Evolutionary conservation across 2,329 filamentous ascomycete species (phyloP), one percentile per base, ranked within the genome.

Genomic region (Fusarium fracticaudum): DNA sequence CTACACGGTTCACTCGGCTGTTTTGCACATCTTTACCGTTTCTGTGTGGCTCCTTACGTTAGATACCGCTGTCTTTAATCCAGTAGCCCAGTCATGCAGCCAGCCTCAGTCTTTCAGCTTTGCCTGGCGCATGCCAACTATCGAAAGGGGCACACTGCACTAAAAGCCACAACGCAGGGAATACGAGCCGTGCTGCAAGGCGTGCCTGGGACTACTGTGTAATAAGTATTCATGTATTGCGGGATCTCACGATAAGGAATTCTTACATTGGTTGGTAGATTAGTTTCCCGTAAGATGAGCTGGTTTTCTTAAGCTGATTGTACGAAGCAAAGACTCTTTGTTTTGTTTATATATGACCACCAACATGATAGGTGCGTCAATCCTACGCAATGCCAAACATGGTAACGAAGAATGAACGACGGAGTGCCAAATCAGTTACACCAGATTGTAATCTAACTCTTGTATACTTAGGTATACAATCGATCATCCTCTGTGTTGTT

Each of bases 91-190:
- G 45, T 53, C 59, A 31, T 43, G 31, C 51, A 70, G 67, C 66
- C 66, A 66, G 67, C 67, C 67, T 70, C 53, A 50, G 15, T 44
- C 31, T 54, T 60, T 70, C 67, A 70, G 67, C 67, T 70, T 29
- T 51, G 37, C 9, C 41, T 44, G 13, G n/a, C 43, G 35, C 66
- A 71, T 54, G 29, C 53, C 66, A 66, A 29, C 50, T 66, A 40
- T 66, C 31, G 45, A 64, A 24, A 48, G 50, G 40, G 45, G 20
- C 33, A 44, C 24, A 20, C 45, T 35, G 53, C 48, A 33, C 29
- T 26, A 2, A 50, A 71, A 71, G 67, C 67, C 67, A 71, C 67
- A 50, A 50, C n/a, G 26, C n/a, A 15, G 29, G 31, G 35, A 40
- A 62, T 29, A 50, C 40, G 33, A 53, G 47, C 22, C 18, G 26